Base-by-base conservation (phyloP, 2,329 filamentous ascomycete species). In the Elsinoe arachidis region DNA sequence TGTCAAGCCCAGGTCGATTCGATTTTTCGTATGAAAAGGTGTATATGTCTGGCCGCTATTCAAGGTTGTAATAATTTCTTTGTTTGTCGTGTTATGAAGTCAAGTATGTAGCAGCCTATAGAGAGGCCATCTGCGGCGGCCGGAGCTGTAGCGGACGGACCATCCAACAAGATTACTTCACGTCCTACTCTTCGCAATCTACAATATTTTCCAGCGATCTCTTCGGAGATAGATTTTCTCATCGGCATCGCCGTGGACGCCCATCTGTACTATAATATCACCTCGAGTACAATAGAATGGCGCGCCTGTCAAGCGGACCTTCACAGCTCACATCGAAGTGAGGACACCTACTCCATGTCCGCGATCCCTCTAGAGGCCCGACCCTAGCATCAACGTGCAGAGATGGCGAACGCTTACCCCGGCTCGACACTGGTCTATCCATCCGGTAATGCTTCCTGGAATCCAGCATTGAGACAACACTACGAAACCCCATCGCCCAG, bases 401-500 rank as follows among this genome's bases (percentile, higher is more conserved):
- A 56, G 15, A 49, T 49, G 41, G 54, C 23, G 4, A 35, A 33
- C 41, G 3, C 17, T 15, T 3, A 5, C 2, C 5, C 30, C 6
- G 19, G 11, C 21, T 14, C 38, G n/a, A 26, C 53, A 10, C 9
- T n/a, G 5, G 2, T 26, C 1, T 58, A 44, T 46, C 46, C 56
- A 19, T 23, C 35, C 11, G 56, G 56, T 49, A 54, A 33, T 56
- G 63, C 73, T 56, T 74, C 75, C 17, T 82, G 80, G 80, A 78
- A 83, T 71, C 79, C 80, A 44, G 79, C 80, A 17, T 67, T 79
- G 60, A 71, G 77, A 65, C 74, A 75, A 37, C 74, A 80, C 58
- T 63, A 60, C 49, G 62, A 67, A 15, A 19, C 49, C 1, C n/a
- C 30, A 19, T 23, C 46, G 12, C 14, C 21, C n/a, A 4, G 9